Percentiles rank a stretch among this genome's conserved stretches.
These are phyloP conservation scores for Centaurea solstitialis DNA, from an alignment of 129 eudicot species.

Conservation along the genomic window DNA sequence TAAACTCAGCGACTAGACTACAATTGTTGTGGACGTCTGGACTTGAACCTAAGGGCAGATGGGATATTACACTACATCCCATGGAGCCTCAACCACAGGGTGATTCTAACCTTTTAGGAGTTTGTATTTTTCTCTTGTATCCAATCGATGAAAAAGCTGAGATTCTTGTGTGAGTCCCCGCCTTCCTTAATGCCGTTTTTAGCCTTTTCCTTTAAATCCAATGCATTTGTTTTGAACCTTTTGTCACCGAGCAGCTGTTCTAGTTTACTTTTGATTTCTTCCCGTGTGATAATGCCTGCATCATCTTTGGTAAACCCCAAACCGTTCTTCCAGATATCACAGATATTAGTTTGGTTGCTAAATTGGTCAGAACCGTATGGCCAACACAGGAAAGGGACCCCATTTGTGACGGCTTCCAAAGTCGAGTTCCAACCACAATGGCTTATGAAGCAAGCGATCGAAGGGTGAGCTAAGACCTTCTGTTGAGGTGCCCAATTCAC, in stretches of 20 bases:
- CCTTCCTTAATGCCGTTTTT: constrained; percentile 13
- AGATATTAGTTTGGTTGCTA: constrained; percentile 49
- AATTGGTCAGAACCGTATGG: constrained; percentile 75
- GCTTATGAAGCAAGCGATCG: constrained; percentile 60
- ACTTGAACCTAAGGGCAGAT: no score
- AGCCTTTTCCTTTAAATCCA: constrained; percentile 32
- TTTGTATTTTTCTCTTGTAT: constrained; percentile 26
- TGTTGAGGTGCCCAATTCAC: constrained; percentile 76
- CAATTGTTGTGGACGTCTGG: no score
- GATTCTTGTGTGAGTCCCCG: constrained; percentile 44
- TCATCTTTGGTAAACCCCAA: constrained; percentile 47
- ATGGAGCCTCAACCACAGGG: background rate
- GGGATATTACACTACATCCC: no score
- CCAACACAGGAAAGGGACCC: constrained; percentile 77
- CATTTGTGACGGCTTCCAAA: constrained; percentile 59
- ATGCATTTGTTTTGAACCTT: constrained; percentile 38
- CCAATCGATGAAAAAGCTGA: constrained; percentile 42
- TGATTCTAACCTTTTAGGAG: background rate
- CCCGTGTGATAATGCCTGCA: constrained; percentile 37
- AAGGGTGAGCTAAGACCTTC: constrained; percentile 55
- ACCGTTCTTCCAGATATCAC: constrained; percentile 64
- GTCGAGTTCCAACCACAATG: constrained; percentile 91
- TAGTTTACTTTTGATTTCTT: constrained; percentile 46
- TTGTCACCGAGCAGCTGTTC: constrained; percentile 35
- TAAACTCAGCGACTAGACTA: no score